Base-by-base conservation (phyloP, 1,284 basidiomycete genomes). In the Heterobasidion occidentale region DNA sequence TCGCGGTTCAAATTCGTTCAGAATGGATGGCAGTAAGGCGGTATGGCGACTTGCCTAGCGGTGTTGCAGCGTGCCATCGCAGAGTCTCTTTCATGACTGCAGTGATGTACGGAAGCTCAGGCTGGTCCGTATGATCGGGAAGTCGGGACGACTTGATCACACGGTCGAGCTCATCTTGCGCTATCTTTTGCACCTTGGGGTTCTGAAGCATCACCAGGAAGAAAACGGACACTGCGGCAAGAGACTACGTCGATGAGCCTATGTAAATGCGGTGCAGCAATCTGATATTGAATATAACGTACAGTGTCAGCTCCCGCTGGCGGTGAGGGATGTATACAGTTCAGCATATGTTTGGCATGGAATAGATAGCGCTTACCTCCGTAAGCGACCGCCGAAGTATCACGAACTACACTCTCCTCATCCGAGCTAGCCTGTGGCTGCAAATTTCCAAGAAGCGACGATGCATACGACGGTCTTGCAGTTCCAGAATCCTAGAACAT, bases 71-170 rank as follows among this genome's bases (percentile, higher is more conserved):
- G 27, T 64, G 59, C 69, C 69, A 71, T n/a, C 71, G 60, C 34
- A 72, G 57, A 14, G 66, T 61, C 60, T 73, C 71, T n/a, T 61
- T 64, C 34, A 71, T 49, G 11, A 73, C 59, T 9, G 71, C 70
- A 7, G 68, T 63, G 19, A 72, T 58, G 55, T 71, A 73, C 1
- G 70, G 70, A 19, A 73, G 58, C 5, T 60, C 61, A 1, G 57
- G n/a, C 17, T 64, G 60, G 51, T 72, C 68, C 4, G 59, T 60
- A 38, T 72, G 72, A 2, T 61, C 65, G 0, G 75, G 75, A 7
- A 76, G 61, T 36, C 69, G 60, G 20, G 64, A 59, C 0, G 56
- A 52, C 1, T 68, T 70, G 0, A 68, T 52, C 5, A 70, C 61
- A 6, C 56, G 48, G 55, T 71, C 70, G 3, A 73, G 59, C 58